Evolutionary conservation across 305 asterid genomes (phyloP), one percentile per base, ranked within the genome.

Genomic region (Stenogyne calaminthoides): DNA sequence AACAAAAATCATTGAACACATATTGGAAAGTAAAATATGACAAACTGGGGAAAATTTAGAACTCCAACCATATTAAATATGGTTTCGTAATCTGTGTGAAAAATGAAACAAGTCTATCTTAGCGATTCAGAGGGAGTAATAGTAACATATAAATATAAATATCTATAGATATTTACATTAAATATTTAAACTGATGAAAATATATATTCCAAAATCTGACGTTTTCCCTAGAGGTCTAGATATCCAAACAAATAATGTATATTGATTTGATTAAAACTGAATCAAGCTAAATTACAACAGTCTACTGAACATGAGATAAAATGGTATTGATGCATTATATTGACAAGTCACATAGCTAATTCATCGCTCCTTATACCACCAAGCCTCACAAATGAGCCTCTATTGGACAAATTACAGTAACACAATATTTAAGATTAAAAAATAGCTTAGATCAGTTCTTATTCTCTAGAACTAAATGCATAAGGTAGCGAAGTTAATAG

Each of bases 401-500:
- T 39, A 27, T 27, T 37, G 20, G 22, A 61, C 7, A 80, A 32
- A 55, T 18, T 46, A 3, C 19, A 18, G 42, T 20, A 20, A 29
- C n/a, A 25, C 37, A 9, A 11, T 16, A 54, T 18, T n/a, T 75
- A 61, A 54, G 46, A 59, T 15, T 14, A 16, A 52, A 55, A 29
- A 22, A 49, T n/a, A 71, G 36, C 40, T 52, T 49, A 20, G 20
- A 55, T 51, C 55, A 34, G 52, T 77, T 62, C 7, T 32, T 32
- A 32, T 32, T 32, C 42, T n/a, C 47, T 22, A 10, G 39, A 47
- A 70, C 37, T 25, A 61, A 56, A 34, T 44, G 29, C 56, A 66
- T 61, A 19, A 69, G 51, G 58, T 16, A 63, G 6, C 16, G 25
- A 60, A 55, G 19, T 47, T 44, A 42, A 58, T 72, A 52, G 79